Base-by-base conservation (phyloP, 2,329 filamentous ascomycete species). In the Colletotrichum tanaceti region DNA sequence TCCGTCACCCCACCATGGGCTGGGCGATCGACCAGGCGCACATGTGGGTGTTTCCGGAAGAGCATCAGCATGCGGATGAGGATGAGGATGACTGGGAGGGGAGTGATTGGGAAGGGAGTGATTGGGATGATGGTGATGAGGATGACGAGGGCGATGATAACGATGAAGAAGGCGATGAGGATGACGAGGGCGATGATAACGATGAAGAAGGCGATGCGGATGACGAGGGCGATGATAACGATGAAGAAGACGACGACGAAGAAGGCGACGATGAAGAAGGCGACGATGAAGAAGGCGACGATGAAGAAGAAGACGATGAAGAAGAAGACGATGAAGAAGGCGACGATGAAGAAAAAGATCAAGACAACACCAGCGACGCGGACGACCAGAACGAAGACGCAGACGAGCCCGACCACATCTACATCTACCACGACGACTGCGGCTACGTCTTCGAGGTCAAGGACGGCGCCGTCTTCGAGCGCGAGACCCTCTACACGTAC, bases 261-360 rank as follows among this genome's bases (percentile, higher is more conserved):
- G 38, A 55, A 1, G 4, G 6, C 6, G 3, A 43, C 9, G 11
- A 24, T 2, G 2, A 28, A 1, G 22, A 43, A 0, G 9, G 14
- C 4, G 20, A 57, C 7, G 38, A 18, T 1, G 14, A n/a, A 2
- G 20, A 11, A 10, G 4, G 1, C 1, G 11, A 57, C 4, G 20
- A 43, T 4, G 3, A 41, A 11, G n/a, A 43, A 1, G 13, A 9
- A 4, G 20, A 18, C 4, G 53, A 28, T n/a, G 16, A 18, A 24
- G 11, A 1, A n/a, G 14, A 14, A 3, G 18, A 5, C 28, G 18
- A 14, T 2, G 2, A 32, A 20, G 20, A 11, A 10, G 13, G n/a
- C n/a, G n/a, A n/a, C n/a, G n/a, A 7, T 1, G 14, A 32, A 3
- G 11, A 1, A 0, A 9, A 7, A 4, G 24, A 32, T 7, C 0